Conservation (phyloP, 2,329 filamentous ascomycete species). For the Colletotrichum spaethianum region DNA sequence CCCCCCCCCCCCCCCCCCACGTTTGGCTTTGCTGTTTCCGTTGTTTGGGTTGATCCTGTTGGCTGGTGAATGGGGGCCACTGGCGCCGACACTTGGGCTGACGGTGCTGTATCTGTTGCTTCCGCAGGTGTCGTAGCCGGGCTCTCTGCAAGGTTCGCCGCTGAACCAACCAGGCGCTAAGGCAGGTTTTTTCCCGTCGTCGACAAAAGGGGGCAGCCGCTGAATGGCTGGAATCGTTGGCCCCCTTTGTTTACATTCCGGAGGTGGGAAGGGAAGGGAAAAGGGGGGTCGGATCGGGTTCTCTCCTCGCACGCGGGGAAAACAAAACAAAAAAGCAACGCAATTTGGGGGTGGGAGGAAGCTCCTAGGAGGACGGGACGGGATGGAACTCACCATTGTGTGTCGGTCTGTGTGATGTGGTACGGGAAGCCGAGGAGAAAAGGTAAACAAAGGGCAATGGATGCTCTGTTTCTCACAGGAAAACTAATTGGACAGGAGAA, state of each 20-base stretch:
- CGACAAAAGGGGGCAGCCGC: slow-evolving; percentile 13
- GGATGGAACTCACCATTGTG: slow-evolving; percentile 55
- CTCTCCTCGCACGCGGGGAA: slow-evolving; percentile 1
- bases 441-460: background rate
- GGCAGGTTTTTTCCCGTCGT: slow-evolving; percentile 19
- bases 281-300: background rate
- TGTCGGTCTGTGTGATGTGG: slow-evolving; percentile 44
- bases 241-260: slow-evolving; percentile 41
- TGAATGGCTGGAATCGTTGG: slow-evolving; percentile 25
- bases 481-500: background rate
- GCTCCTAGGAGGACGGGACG: background rate
- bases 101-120: slow-evolving; percentile 1
- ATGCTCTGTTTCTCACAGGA: background rate
- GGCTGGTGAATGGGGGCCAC: slow-evolving; percentile 39
- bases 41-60: slow-evolving; percentile 40
- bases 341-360: slow-evolving; percentile 11
- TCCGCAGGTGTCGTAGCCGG: background rate
- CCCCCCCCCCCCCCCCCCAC: background rate
- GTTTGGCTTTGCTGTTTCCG: background rate
- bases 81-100: background rate
- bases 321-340: slow-evolving; percentile 36
- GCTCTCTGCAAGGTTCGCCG: slow-evolving; percentile 37
- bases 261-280: slow-evolving; percentile 8
- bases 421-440: background rate
- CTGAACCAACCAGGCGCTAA: slow-evolving; percentile 37